Conservation (phyloP, 345 rosid species). For the Melastoma malabathricum region DNA sequence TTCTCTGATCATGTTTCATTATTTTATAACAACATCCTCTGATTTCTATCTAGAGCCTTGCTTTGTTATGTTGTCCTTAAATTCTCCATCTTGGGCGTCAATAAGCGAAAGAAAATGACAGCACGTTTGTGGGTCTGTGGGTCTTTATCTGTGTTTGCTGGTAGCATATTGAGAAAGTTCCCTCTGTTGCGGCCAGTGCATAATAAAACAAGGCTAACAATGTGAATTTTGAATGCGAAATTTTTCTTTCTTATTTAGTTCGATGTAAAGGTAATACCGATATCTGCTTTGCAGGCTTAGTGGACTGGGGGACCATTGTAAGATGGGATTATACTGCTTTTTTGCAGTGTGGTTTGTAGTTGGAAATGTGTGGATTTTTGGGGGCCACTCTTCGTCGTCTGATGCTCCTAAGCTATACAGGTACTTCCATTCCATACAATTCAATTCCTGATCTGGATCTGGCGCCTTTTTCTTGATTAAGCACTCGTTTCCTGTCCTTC, state of each 20-base stretch:
- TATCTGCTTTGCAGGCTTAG: constrained; percentile 32
- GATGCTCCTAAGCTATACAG: constrained; percentile 88
- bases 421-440: constrained; percentile 13
- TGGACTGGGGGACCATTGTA: constrained; percentile 64
- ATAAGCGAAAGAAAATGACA: too few relatives aligned
- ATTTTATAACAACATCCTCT: neutral
- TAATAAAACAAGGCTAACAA: neutral
- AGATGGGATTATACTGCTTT: constrained; percentile 86
- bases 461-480: too few relatives aligned
- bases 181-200: too few relatives aligned
- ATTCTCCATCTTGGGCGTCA: too few relatives aligned
- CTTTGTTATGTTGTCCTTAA: too few relatives aligned
- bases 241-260: neutral
- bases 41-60: neutral
- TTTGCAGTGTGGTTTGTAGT: constrained; percentile 96
- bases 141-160: too few relatives aligned
- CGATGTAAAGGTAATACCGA: neutral
- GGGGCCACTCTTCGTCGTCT: constrained; percentile 57
- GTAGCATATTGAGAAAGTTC: too few relatives aligned
- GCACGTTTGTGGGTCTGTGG: too few relatives aligned
- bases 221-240: neutral
- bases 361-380: constrained; percentile 91
- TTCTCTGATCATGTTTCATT: neutral
- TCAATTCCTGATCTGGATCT: too few relatives aligned
- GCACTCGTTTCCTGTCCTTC: constrained; percentile 2